phyloP scores from a whole-genome alignment of 441 rosid species.

The Breynia disticha region DNA sequence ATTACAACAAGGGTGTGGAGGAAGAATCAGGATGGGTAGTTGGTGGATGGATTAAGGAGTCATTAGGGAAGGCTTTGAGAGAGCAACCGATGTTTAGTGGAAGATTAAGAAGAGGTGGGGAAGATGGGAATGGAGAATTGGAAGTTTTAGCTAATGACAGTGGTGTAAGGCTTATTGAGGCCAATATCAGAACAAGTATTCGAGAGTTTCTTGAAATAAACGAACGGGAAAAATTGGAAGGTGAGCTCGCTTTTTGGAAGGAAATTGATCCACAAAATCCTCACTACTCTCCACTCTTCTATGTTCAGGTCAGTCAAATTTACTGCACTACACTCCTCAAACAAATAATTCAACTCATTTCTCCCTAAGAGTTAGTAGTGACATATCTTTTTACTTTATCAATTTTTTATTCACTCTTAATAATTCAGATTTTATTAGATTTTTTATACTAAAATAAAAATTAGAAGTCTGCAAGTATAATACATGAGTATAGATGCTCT shows the following conservation, averaged over 20 bases:
- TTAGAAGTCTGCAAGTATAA: no score
- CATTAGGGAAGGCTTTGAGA: conserved; percentile 39
- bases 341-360: no score
- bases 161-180: conserved; percentile 59
- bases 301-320: conserved; percentile 39
- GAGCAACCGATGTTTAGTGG: conserved; percentile 54
- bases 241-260: conserved; percentile 59
- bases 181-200: conserved; percentile 29
- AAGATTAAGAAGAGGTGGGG: conserved; percentile 27
- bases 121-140: conserved; percentile 26
- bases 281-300: conserved; percentile 58
- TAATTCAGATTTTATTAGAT: no score
- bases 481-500: no score
- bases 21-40: conserved; percentile 46
- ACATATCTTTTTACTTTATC: no score
- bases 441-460: no score
- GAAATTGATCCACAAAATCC: conserved; percentile 52
- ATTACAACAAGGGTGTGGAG: conserved; percentile 28
- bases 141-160: conserved; percentile 66
- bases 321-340: no score
- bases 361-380: no score
- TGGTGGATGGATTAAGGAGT: conserved; percentile 64
- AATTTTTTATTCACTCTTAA: no score
- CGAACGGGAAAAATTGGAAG: conserved; percentile 33
- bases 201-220: conserved; percentile 36